Evolutionary conservation across 2,329 filamentous ascomycete genomes (phyloP).

Genomic region (Shiraia sp.): DNA sequence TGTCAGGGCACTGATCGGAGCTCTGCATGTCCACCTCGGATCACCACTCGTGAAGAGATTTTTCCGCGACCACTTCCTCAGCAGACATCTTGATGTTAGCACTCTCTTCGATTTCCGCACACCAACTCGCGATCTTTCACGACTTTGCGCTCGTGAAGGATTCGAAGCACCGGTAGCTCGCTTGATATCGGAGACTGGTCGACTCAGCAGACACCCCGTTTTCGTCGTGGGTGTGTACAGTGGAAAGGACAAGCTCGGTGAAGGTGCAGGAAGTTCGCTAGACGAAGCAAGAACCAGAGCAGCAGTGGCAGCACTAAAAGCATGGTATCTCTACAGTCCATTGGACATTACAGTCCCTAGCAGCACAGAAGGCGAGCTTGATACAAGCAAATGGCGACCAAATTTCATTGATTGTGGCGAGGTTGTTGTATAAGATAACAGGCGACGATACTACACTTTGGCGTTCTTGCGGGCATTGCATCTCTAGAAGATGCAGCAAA

Average conservation of each 20-base stretch:
- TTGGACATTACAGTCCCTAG: constrained; percentile 57
- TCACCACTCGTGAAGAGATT: constrained; percentile 79
- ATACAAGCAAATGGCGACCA: constrained; percentile 54
- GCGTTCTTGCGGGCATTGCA: constrained; percentile 17
- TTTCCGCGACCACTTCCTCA: constrained; percentile 80
- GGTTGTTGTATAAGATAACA: constrained; percentile 50
- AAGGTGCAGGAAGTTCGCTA: constrained; percentile 80
- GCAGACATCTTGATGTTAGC: constrained; percentile 74
- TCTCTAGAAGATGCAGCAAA: constrained; percentile 1
- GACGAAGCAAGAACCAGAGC: constrained; percentile 78
- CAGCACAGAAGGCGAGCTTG: constrained; percentile 46
- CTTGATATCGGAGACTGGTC: constrained; percentile 87
- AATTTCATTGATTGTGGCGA: constrained; percentile 62
- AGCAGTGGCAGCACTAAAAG: constrained; percentile 82
- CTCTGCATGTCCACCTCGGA: constrained; percentile 84
- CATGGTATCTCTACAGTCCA: constrained; percentile 96
- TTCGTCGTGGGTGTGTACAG: constrained; percentile 94
- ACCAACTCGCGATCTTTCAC: constrained; percentile 80
- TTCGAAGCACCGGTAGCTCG: constrained; percentile 87
- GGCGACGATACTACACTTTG: constrained; percentile 19
- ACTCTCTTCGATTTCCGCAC: constrained; percentile 81
- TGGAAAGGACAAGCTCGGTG: constrained; percentile 86
- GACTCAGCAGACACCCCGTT: constrained; percentile 81
- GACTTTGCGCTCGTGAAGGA: constrained; percentile 83
- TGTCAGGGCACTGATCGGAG: constrained; percentile 80